phyloP scores from a whole-genome alignment of 352 stramenopile species.

The Globisporangium carolinianum region DNA sequence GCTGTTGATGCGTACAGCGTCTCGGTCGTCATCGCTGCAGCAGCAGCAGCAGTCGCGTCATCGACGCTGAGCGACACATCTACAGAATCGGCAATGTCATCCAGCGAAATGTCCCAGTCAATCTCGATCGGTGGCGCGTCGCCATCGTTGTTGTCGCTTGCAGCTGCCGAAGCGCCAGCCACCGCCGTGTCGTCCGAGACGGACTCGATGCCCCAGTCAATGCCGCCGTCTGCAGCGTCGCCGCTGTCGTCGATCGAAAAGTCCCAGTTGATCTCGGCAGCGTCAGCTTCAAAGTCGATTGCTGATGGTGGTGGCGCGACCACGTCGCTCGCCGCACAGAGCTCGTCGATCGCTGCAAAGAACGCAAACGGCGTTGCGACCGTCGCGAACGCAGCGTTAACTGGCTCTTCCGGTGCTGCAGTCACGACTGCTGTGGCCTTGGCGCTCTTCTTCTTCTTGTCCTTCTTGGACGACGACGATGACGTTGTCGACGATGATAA shows the following conservation, averaged over 20 bases:
- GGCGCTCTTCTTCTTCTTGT: conserved; percentile 31
- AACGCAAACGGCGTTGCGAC: conserved; percentile 34
- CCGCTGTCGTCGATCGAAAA: conserved; percentile 44
- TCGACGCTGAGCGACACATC: conserved; percentile 8
- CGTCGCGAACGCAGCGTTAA: conserved; percentile 30
- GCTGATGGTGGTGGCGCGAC: conserved; percentile 12
- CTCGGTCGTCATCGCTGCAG: neutral
- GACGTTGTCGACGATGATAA: neutral
- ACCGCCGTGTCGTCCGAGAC: conserved; percentile 5
- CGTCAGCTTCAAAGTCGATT: conserved; percentile 47
- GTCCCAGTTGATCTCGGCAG: conserved; percentile 67
- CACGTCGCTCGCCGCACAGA: conserved; percentile 34
- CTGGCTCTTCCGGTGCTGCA: conserved; percentile 2
- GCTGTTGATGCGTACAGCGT: neutral
- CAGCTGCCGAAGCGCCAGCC: conserved; percentile 4
- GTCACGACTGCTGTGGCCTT: conserved; percentile 9
- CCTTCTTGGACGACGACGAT: conserved; percentile 28
- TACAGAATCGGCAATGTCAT: conserved; percentile 26
- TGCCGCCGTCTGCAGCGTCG: conserved; percentile 17
- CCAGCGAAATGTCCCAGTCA: conserved; percentile 69
- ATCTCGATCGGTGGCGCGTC: conserved; percentile 43
- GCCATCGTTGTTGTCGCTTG: conserved; percentile 14
- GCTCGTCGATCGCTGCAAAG: conserved; percentile 50
- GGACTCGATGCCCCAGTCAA: conserved; percentile 67
- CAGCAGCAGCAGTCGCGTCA: conserved; percentile 4